Evolutionary conservation across 2,329 filamentous ascomycete genomes (phyloP).

Genomic region (Penicillium vulpinum): DNA sequence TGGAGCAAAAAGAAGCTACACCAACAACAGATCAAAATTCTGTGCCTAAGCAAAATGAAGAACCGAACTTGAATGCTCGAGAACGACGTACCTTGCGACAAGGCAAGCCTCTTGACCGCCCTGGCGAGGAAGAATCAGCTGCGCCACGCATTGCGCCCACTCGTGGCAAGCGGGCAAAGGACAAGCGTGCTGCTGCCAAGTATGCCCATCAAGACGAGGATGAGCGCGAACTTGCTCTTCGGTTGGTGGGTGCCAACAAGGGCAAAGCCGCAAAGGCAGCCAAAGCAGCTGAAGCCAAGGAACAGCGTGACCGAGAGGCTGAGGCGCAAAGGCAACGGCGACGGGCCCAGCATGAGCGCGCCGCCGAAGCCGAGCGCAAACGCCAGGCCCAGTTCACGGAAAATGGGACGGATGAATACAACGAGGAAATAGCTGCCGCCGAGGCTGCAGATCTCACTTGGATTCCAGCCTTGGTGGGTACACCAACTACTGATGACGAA

Average conservation of each 20-base stretch:
- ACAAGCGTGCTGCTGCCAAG: constrained; percentile 83
- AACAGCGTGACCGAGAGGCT: constrained; percentile 68
- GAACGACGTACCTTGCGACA: constrained; percentile 43
- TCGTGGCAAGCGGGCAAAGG: constrained; percentile 77
- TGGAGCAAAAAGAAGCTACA: constrained; percentile 17
- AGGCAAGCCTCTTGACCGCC: constrained; percentile 29
- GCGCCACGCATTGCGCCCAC: constrained; percentile 33
- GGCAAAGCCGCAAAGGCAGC: constrained; percentile 64
- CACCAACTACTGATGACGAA: constrained; percentile 77
- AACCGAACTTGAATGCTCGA: constrained; percentile 43
- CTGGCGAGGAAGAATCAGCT: constrained; percentile 17
- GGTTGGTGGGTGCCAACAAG: constrained; percentile 72
- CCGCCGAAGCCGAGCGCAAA: constrained; percentile 62
- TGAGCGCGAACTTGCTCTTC: constrained; percentile 79
- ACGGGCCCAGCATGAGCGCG: constrained; percentile 74
- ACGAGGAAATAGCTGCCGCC: constrained; percentile 53
- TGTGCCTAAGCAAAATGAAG: constrained; percentile 22
- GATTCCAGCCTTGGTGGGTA: constrained; percentile 68
- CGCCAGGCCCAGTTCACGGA: constrained; percentile 74
- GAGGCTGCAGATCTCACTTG: constrained; percentile 57
- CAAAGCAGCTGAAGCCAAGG: constrained; percentile 59
- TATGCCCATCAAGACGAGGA: constrained; percentile 95
- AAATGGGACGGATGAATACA: constrained; percentile 61
- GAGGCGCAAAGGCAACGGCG: constrained; percentile 73
- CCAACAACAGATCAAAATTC: constrained; percentile 26